A percentile compares a stretch with the other conserved stretches of the same genome.
Evolutionary conservation across 2,329 filamentous ascomycete species (phyloP).

Genomic region (Trichoderma sp.): DNA sequence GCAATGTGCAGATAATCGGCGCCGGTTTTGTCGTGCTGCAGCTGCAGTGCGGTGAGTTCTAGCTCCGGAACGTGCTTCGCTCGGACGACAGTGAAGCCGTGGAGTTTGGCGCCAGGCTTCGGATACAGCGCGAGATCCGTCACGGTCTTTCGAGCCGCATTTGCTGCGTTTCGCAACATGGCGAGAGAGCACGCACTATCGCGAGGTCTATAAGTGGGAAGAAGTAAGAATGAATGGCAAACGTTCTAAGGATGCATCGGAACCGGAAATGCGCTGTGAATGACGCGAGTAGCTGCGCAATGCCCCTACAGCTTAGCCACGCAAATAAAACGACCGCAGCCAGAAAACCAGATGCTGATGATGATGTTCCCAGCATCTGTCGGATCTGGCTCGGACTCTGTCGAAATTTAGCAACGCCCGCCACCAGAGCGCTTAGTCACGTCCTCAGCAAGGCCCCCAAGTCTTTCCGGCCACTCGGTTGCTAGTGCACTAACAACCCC

Average conservation of each 20-base stretch:
- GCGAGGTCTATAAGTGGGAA: neutral
- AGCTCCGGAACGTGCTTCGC: slow-evolving; percentile 93
- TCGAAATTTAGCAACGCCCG: slow-evolving; percentile 13
- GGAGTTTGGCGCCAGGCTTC: slow-evolving; percentile 78
- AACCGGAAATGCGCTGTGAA: neutral
- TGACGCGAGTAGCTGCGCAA: neutral
- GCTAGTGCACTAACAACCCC: slow-evolving; percentile 23
- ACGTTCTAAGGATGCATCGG: slow-evolving; percentile 20
- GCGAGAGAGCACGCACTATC: slow-evolving; percentile 21
- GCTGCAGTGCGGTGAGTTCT: slow-evolving; percentile 84
- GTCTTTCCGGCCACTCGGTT: slow-evolving; percentile 11
- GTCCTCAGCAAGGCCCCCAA: slow-evolving; percentile 5
- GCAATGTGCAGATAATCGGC: slow-evolving; percentile 96
- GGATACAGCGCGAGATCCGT: slow-evolving; percentile 77
- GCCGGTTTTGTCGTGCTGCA: slow-evolving; percentile 92
- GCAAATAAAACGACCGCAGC: neutral
- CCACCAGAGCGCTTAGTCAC: slow-evolving; percentile 7
- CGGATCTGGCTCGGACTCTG: neutral
- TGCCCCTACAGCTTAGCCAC: neutral
- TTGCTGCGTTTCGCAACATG: slow-evolving; percentile 58
- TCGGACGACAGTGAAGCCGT: slow-evolving; percentile 89
- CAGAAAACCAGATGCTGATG: neutral
- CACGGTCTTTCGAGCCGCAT: slow-evolving; percentile 62
- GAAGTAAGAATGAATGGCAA: neutral
- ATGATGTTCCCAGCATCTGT: neutral